Evolutionary conservation across 2,329 filamentous ascomycete genomes (phyloP).

Genomic region (Penicillium fuscoglaucum): DNA sequence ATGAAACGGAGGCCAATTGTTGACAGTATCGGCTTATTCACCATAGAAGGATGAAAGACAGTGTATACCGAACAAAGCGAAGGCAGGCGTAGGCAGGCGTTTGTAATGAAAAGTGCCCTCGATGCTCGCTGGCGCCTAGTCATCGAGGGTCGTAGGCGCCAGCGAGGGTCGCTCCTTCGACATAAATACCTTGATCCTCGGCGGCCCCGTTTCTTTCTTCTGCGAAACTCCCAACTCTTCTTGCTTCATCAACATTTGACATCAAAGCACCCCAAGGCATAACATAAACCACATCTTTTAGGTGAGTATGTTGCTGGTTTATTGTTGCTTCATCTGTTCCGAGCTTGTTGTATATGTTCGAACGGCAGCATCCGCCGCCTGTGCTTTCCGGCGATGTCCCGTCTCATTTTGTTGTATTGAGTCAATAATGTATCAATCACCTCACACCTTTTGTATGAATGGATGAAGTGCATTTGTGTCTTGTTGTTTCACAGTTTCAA

Average conservation of each 20-base stretch:
- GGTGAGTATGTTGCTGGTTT: neutral
- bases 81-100: neutral
- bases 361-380: neutral
- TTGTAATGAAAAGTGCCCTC: neutral
- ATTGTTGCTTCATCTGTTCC: neutral
- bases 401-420: neutral
- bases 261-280: neutral
- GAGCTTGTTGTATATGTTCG: neutral
- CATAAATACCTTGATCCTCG: neutral
- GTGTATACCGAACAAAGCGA: neutral
- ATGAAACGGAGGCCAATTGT: neutral
- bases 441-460: neutral
- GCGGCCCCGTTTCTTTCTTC: neutral
- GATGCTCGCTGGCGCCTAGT: neutral
- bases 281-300: neutral
- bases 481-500: neutral
- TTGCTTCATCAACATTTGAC: too few relatives aligned
- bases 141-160: neutral
- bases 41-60: neutral
- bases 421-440: neutral
- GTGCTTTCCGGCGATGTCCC: neutral
- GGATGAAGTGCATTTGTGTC: neutral
- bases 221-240: neutral
- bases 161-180: neutral
- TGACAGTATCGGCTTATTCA: neutral